Conservation (phyloP, 768 basidiomycete species). For the Crucibulum laeve region DNA sequence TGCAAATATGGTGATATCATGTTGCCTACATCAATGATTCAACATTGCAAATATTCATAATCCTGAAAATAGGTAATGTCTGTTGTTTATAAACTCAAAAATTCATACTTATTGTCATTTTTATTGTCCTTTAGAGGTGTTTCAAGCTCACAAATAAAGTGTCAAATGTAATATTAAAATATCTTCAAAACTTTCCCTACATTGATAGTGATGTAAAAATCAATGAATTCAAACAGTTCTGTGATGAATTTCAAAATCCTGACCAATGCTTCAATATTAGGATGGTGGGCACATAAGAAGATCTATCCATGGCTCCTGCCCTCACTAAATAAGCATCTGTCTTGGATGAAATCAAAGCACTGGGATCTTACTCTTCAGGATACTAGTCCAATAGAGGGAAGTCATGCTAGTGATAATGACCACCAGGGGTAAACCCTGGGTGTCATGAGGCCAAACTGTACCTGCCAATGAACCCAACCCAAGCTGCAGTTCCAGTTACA, state of each 20-base stretch:
- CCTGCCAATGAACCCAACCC: no score
- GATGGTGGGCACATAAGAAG: neutral
- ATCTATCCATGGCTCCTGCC: neutral
- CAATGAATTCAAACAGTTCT: neutral
- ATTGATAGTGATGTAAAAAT: neutral
- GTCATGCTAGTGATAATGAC: neutral
- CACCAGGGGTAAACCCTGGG: no score
- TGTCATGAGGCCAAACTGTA: no score
- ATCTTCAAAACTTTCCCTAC: neutral
- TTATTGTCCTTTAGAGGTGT: neutral
- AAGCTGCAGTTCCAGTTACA: no score
- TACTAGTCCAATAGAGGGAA: neutral
- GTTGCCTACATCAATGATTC: neutral
- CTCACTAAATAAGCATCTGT: neutral
- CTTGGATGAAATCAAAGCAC: neutral
- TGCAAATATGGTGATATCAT: neutral
- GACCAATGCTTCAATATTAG: neutral
- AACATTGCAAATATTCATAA: neutral
- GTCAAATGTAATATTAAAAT: neutral
- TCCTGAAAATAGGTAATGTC: neutral
- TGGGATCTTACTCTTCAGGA: neutral
- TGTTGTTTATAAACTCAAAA: neutral
- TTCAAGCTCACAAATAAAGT: neutral
- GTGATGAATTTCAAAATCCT: neutral
- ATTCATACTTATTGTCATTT: neutral